These are phyloP conservation scores for Aspergillus melleus DNA, from an alignment of 2,329 filamentous ascomycete species.

Conservation along the genomic window DNA sequence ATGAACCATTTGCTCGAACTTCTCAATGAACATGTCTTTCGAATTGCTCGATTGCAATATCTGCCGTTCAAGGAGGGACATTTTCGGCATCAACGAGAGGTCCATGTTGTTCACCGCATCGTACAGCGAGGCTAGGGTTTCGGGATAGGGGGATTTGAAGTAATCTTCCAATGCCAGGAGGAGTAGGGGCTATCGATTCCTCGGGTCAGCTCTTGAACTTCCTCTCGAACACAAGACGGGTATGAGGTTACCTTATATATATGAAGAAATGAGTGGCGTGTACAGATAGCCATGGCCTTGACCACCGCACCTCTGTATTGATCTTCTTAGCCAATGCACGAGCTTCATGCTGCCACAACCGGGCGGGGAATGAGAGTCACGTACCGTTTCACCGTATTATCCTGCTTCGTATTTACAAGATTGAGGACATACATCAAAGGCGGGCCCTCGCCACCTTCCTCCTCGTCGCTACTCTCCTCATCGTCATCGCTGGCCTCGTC, in stretches of 20 bases:
- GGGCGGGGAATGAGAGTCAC: slow-evolving; percentile 9
- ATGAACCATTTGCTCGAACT: slow-evolving; percentile 92
- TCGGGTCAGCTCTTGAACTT: slow-evolving; percentile 2
- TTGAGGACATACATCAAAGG: slow-evolving; percentile 97
- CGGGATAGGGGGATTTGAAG: slow-evolving; percentile 84
- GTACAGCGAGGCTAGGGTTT: slow-evolving; percentile 86
- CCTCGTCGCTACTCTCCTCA: slow-evolving; percentile 53
- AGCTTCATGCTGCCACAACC: not conserved
- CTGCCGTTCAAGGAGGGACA: slow-evolving; percentile 80
- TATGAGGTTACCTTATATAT: slow-evolving; percentile 79
- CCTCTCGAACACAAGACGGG: not conserved
- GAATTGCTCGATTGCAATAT: slow-evolving; percentile 88
- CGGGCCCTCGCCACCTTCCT: slow-evolving; percentile 75
- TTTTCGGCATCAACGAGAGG: slow-evolving; percentile 82
- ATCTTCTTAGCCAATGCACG: slow-evolving; percentile 2
- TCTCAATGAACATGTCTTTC: slow-evolving; percentile 95
- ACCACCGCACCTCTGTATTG: slow-evolving; percentile 77
- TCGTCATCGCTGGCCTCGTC: slow-evolving; percentile 42
- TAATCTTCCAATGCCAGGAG: slow-evolving; percentile 93
- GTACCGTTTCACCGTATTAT: slow-evolving; percentile 78
- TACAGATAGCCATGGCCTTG: slow-evolving; percentile 99
- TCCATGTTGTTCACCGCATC: slow-evolving; percentile 96
- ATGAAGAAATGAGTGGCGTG: slow-evolving; percentile 92
- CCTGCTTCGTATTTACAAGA: slow-evolving; percentile 95
- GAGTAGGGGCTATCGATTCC: slow-evolving; percentile 68